Base-by-base conservation (phyloP, 1,284 basidiomycete species). In the Sphaerobolus stellatus region DNA sequence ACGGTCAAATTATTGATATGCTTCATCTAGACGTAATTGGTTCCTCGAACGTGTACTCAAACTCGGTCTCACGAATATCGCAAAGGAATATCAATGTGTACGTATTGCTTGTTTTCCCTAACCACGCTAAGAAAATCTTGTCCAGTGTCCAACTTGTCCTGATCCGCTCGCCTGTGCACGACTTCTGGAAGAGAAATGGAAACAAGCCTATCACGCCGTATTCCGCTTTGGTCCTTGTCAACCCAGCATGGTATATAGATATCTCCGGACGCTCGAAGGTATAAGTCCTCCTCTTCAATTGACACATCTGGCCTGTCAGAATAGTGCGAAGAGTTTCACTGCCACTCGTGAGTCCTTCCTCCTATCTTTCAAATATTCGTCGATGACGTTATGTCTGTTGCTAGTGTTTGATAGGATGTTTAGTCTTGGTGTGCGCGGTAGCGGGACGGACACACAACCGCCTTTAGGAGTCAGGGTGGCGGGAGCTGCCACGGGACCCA, bases 181-280 rank as follows among this genome's bases (percentile, higher is more conserved):
- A n/a, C 72, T 89, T n/a, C 79, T 98, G 7, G 92, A 96, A 64
- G 94, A 96, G 59, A 94, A 94, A 68, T 98, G 94, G 92, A 76
- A 84, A 40, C 88, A 90, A 63, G 93, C 92, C 0, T 94, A 95
- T 65, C 81, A 85, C 50, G 83, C 91, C 14, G 88, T 93, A 16
- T 92, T 93, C 66, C 82, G 93, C 43, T 96, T 94, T 68, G 93
- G 91, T 24, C 88, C 87, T 11, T 92, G 86, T 58, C 92, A 93
- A 71, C 92, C 91, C 0, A 90, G 87, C 18, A 90, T 94, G 83
- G 90, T 95, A 20, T 94, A 90, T 69, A 88, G 90, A 29, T 92
- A 90, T 70, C 78, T 93, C 34, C 83, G 91, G 43, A 86, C 84
- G 63, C 75, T 93, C 13, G 90, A 93, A 66, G 89, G 88, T 24